Evolutionary conservation across 164 flowering plant species (phyloP), one percentile per base, ranked within the genome.

Genomic region (grape (Vitis vinifera)): DNA sequence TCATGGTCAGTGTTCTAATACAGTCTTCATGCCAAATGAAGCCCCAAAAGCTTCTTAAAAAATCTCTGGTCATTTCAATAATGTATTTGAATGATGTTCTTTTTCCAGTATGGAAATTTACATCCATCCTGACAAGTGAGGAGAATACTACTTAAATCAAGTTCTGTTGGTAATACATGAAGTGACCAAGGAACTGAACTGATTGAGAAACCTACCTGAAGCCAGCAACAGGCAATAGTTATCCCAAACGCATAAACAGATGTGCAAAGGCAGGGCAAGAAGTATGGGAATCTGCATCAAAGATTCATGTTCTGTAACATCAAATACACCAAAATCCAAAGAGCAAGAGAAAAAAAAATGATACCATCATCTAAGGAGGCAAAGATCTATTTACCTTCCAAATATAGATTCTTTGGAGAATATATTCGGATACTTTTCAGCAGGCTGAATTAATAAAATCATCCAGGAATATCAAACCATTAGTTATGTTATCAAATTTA

Each of bases 251-350:
- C 83, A 49, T 82, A 78, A 50, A 80, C 10, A 1, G 85, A 84
- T 58, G 78, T 82, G 31, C n/a, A 44, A 9, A 82, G 68, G 67
- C 82, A 82, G n/a, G 88, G 86, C 69, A 85, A 59, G 65, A 83
- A 76, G 69, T 85, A 85, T 5, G 86, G 88, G 68, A 80, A 84
- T 62, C 85, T 84, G 78, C 84, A 78, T 17, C 11, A 61, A 2
- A 50, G 56, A 48, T 19, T 50, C 30, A 65, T 44, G 65, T 15
- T 12, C 11, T 17, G 13, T 15, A 65, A 51, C 55, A 60, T 16
- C 44, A 23, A 30, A 9, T 3, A 8, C 2, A 15, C 11, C 8
- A 44, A 6, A 30, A 10, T 31, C 23, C 6, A 48, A 7, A 27
- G 53, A 59, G 27, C 15, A 29, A 8, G 9, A 68, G 10, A n/a